Percentiles rank a stretch among this genome's conserved stretches.
These are phyloP conservation scores for Pythium utonaiense DNA, from an alignment of 352 stramenopile species.

Conservation along the genomic window DNA sequence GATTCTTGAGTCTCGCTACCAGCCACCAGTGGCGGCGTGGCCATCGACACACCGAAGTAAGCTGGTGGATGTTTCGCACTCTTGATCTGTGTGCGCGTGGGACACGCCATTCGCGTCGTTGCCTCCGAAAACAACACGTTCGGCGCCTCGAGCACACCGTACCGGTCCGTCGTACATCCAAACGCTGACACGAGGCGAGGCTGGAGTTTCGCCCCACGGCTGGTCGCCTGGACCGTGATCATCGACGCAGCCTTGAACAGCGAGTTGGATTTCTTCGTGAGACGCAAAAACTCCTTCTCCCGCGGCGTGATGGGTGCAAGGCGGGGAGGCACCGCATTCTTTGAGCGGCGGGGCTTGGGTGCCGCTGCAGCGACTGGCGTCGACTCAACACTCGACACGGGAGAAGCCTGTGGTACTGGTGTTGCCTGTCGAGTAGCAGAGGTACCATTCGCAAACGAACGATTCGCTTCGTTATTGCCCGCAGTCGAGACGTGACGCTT, in stretches of 20 bases:
- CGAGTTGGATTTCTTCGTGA: conserved; percentile 56
- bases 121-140: conserved; percentile 7
- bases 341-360: conserved; percentile 25
- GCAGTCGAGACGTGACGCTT: conserved; percentile 15
- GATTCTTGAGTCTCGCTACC: neutral
- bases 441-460: neutral
- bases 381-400: conserved; percentile 5
- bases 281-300: conserved; percentile 47
- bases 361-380: neutral
- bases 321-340: conserved; percentile 44
- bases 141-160: conserved; percentile 13
- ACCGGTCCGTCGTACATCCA: conserved; percentile 19
- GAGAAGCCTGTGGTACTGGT: conserved; percentile 11
- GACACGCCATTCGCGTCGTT: conserved; percentile 21
- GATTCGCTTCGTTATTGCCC: neutral
- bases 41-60: conserved; percentile 23
- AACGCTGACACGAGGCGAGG: conserved; percentile 16
- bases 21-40: neutral
- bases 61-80: conserved; percentile 5
- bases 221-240: conserved; percentile 4
- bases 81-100: conserved; percentile 24
- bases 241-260: conserved; percentile 30
- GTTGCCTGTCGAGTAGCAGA: neutral
- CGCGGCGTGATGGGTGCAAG: conserved; percentile 21
- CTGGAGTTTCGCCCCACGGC: neutral